These are phyloP conservation scores for barrel medic (Medicago truncatula) DNA, from an alignment of 306 rosid species.

Conservation along the genomic window MtrunA17r5.0-ANR NC_053048.1:52909001-52909500, in stretches of 20 bases:
- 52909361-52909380: conserved; percentile 11
- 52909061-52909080: conserved; percentile 46
- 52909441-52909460: neutral
- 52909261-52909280: conserved; percentile 43
- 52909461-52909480: conserved; percentile 3
- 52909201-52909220: conserved; percentile 25
- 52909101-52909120: conserved; percentile 34
- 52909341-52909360: conserved; percentile 39
- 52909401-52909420: neutral
- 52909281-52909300: conserved; percentile 34
- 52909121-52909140: conserved; percentile 48
- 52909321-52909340: conserved; percentile 45
- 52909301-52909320: conserved; percentile 35
- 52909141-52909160: conserved; percentile 42
- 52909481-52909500: neutral
- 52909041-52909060: conserved; percentile 35
- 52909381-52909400: neutral
- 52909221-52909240: conserved; percentile 35
- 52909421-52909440: neutral
- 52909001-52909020: neutral
- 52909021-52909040: conserved; percentile 33
- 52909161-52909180: conserved; percentile 37
- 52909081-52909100: conserved; percentile 40
- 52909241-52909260: conserved; percentile 50
- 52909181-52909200: conserved; percentile 33